Percentiles rank a stretch among this genome's conserved stretches.
phyloP scores from a whole-genome alignment of 1,139 yeast genomes.

The Trichomonascaceae sp. region DNA sequence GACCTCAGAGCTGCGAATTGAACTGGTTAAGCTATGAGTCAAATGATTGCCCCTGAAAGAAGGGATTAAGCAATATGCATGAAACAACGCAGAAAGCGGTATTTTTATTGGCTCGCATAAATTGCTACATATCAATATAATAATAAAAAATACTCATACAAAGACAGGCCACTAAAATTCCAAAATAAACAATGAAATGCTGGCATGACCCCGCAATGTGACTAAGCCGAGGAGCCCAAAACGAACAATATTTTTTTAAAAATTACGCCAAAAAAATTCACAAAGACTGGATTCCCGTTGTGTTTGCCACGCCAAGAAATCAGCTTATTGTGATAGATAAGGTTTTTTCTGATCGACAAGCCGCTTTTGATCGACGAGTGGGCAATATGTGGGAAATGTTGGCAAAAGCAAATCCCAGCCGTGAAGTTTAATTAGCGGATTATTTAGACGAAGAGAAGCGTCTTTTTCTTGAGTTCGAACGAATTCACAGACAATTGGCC shows the following conservation, averaged over 20 bases:
- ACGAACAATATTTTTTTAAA: not conserved
- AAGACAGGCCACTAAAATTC: not conserved
- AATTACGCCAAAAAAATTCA: too few species aligned
- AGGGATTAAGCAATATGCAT: too few species aligned
- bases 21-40: not conserved
- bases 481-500: too few species aligned
- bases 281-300: too few species aligned
- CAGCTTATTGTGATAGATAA: not conserved
- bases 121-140: not conserved
- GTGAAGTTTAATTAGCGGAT: not conserved
- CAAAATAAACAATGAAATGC: not conserved
- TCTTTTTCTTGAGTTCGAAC: too few species aligned
- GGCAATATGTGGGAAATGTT: too few species aligned
- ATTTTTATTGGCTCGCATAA: not conserved
- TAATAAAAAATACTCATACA: not conserved
- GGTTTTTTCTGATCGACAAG: not conserved
- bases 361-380: not conserved
- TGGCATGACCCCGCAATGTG: not conserved
- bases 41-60: too few species aligned
- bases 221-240: not conserved
- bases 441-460: too few species aligned
- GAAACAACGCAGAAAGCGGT: not conserved
- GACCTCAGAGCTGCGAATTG: not conserved
- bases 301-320: not conserved
- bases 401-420: not conserved